phyloP scores from a whole-genome alignment of 306 rosid genomes.

The Trichosanthes truncata region DNA sequence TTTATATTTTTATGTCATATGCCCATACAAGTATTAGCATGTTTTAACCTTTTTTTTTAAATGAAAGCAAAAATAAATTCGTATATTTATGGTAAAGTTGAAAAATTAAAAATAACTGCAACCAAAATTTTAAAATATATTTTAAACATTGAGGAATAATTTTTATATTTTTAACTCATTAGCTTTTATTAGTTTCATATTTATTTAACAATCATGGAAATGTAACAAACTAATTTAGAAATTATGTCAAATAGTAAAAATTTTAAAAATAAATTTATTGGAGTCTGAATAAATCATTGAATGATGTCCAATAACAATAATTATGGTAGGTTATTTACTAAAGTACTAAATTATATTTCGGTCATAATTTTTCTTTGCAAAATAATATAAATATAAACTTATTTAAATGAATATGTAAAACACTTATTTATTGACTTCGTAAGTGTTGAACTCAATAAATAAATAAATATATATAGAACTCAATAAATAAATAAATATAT shows the following conservation, averaged over 20 bases:
- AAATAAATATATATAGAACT: too few species aligned
- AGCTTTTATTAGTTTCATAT: neutral
- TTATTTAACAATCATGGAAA: neutral
- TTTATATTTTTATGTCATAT: too few species aligned
- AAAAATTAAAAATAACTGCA: too few species aligned
- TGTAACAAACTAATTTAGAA: neutral
- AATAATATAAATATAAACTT: neutral
- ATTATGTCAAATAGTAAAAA: neutral
- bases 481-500: too few species aligned
- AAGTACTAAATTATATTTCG: neutral
- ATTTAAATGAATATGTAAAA: neutral
- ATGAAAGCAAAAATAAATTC: too few species aligned
- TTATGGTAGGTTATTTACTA: neutral
- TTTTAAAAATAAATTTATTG: neutral
- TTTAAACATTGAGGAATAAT: neutral
- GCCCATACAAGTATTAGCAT: neutral
- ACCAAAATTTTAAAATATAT: too few species aligned
- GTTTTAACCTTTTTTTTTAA: too few species aligned
- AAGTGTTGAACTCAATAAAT: too few species aligned
- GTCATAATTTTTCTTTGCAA: neutral
- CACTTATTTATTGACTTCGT: too few species aligned
- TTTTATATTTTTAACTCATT: too few species aligned
- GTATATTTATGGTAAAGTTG: too few species aligned
- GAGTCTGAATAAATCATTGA: neutral
- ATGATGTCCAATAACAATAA: neutral